Evolutionary conservation across 139 green algal genomes (phyloP).

Genomic region (Micromonas pusilla): DNA sequence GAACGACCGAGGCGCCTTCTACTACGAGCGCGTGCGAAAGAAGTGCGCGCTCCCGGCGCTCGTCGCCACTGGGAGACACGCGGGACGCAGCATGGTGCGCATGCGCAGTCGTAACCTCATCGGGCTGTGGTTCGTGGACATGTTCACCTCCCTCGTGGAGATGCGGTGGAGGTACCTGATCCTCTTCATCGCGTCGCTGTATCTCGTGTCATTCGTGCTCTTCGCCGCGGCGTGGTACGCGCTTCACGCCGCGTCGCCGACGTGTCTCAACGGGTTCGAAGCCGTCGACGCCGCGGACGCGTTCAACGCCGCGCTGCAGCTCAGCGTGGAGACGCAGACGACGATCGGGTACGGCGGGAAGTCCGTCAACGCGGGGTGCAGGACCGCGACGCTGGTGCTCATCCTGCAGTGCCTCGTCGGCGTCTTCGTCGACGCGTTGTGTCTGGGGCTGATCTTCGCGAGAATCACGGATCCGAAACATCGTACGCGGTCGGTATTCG

Average conservation of each 20-base stretch:
- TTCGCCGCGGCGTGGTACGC: not conserved
- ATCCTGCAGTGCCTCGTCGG: not conserved
- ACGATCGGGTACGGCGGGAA: not conserved
- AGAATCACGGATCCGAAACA: conserved; percentile 71
- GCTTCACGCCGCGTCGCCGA: not conserved
- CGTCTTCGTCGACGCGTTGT: conserved; percentile 12
- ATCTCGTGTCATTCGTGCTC: not conserved
- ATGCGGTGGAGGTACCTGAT: not conserved
- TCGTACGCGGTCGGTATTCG: conserved; percentile 63
- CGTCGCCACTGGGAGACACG: not conserved
- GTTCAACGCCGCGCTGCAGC: not conserved
- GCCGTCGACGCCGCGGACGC: no score
- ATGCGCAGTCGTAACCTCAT: not conserved
- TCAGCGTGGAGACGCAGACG: conserved; percentile 5
- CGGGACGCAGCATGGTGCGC: not conserved
- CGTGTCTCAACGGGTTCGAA: not conserved
- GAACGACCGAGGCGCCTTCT: not conserved
- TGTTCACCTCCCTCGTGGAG: not conserved
- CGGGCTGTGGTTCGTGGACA: not conserved
- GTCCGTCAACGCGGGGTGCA: not conserved
- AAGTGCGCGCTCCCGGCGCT: not conserved
- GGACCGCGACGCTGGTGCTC: not conserved
- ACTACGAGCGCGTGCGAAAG: not conserved
- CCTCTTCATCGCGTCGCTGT: not conserved
- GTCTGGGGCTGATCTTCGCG: not conserved